Percentiles rank a stretch among this genome's conserved stretches.
These are phyloP conservation scores for Cladosporium sp. DNA, from an alignment of 2,329 filamentous ascomycete species.

Conservation along the genomic window DNA sequence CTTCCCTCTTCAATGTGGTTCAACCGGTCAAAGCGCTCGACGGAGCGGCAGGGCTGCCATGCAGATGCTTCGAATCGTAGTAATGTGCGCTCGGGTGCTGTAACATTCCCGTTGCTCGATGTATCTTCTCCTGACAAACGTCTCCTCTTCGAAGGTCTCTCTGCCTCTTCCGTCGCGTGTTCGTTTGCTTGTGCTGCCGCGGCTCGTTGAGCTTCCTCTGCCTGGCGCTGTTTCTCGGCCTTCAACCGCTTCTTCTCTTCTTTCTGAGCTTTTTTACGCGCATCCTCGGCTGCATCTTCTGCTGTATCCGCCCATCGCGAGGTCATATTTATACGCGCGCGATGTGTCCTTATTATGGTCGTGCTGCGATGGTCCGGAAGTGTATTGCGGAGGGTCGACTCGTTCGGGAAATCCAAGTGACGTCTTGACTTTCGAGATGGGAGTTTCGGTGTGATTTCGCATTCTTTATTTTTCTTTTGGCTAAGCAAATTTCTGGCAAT, in stretches of 20 bases:
- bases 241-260: constrained; percentile 84
- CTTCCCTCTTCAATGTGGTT: constrained; percentile 98
- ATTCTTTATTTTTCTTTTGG: not conserved
- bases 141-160: constrained; percentile 53
- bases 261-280: constrained; percentile 72
- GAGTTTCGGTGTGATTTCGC: not conserved
- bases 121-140: constrained; percentile 49
- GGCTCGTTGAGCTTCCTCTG: constrained; percentile 46
- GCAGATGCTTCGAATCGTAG: constrained; percentile 65
- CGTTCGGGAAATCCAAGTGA: constrained; percentile 8
- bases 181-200: constrained; percentile 31
- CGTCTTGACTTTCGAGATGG: constrained; percentile 4
- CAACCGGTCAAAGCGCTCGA: constrained; percentile 84
- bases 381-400: constrained; percentile 10
- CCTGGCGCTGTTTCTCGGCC: constrained; percentile 71
- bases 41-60: constrained; percentile 71
- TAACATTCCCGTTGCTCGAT: constrained; percentile 15
- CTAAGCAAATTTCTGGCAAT: not conserved
- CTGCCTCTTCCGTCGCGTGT: constrained; percentile 22
- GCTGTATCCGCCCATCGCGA: constrained; percentile 88
- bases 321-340: constrained; percentile 22
- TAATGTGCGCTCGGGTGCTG: constrained; percentile 49
- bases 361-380: not conserved
- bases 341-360: not conserved
- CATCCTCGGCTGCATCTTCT: constrained; percentile 71